Evolutionary conservation across 257 asterid species (phyloP), one percentile per base, ranked within the genome.

Genomic region (Solanum neorickii): DNA sequence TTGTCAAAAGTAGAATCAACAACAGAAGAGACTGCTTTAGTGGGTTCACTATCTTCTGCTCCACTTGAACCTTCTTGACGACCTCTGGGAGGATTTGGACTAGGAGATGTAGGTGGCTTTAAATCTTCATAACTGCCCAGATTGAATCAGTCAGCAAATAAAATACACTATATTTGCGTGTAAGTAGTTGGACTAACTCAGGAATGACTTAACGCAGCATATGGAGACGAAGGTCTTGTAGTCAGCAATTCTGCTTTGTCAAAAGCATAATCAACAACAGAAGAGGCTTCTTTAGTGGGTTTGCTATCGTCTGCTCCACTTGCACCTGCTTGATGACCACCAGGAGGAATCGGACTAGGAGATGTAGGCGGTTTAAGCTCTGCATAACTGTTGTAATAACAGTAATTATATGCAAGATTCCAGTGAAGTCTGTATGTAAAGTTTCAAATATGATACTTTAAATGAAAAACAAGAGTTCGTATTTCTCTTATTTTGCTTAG

Each of bases 311-410:
- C 87, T 13, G 83, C 83, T 41, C 44, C 60, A 65, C 6, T 35
- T 25, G 42, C 21, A 87, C 41, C 75, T 83, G 16, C 44, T 87
- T 41, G n/a, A 41, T 20, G 9, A 80, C 78, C 88, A 62, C 86
- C 1, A 27, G 88, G 90, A 39, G 86, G 88, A 85, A 52, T 52
- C 18, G 91, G 90, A 21, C 87, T 78, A 23, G 90, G 90, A 68
- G 91, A 87, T 23, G 88, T 44, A 20, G 89, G 91, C 37, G 90
- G 90, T 85, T 86, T 86, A 73, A 87, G 86, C 86, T 89, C 87
- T 27, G 75, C 88, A 59, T 87, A 87, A 80, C 88, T 89, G 86
- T 69, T 82, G 80, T 84, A n/a, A 69, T 29, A 84, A 83, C 25
- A 49, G 80, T 62, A 39, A 83, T 29, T 13, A 25, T 6, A 44